Base-by-base conservation (phyloP, 2,329 filamentous ascomycete species). In the Aspergillus melleus region DNA sequence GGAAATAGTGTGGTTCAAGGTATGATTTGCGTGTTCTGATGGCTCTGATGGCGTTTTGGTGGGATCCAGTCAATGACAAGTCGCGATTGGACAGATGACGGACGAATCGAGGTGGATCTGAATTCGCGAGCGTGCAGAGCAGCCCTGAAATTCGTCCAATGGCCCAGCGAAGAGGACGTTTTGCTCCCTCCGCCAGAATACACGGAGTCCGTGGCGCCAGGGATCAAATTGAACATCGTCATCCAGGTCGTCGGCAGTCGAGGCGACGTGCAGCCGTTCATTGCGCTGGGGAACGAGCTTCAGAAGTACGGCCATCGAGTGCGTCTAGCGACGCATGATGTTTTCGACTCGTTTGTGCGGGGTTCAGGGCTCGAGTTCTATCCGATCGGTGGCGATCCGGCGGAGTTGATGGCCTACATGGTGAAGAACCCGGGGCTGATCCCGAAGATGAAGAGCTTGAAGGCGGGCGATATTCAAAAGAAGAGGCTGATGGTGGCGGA, bases 261-360 rank as follows among this genome's bases (percentile, higher is more conserved):
- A 9, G 83, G 83, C 9, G 83, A 86, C 66, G 81, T 86, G 0
- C 85, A 88, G 59, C 85, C 85, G 0, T 87, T 88, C 56, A 74
- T 88, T 54, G 83, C 84, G 0, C 74, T 88, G 1, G 85, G 83
- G 0, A 80, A 77, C 39, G 77, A 80, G 12, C 68, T 87, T 0
- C 77, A 83, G 62, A 72, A 75, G 2, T 76, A 82, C 56, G 80
- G 81, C 2, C 84, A 87, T 65, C 79, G 84, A 10, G 82, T 87
- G 2, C 80, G 85, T 2, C 73, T 87, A 11, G 84, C 83, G 26
- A 87, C 85, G 0, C 85, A 87, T 65, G 66, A 76, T 9, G 76
- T 79, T 4, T 87, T 87, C 65, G 77, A 81, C 55, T 72, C 80
- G 2, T 85, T 86, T 47, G 82, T 87, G 16, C 72, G 79, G 49